Conservation (phyloP, 2,329 filamentous ascomycete genomes). For the Diaporthe destruens region DNA sequence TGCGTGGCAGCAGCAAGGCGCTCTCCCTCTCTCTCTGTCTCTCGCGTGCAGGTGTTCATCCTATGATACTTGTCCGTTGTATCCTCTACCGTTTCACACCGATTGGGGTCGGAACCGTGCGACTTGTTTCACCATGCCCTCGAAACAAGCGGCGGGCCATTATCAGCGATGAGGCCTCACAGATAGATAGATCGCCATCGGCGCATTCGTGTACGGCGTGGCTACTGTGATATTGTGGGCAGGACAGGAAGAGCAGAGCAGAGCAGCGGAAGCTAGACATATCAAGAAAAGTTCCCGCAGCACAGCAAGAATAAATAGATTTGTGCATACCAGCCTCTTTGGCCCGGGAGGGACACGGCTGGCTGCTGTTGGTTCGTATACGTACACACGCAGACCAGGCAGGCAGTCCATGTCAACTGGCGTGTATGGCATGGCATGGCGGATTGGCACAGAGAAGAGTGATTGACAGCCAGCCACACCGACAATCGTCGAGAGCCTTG, state of each 20-base stretch:
- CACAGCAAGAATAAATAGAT: neutral
- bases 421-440: neutral
- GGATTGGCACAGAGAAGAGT: neutral
- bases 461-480: constrained; percentile 32
- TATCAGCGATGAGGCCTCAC: constrained; percentile 35
- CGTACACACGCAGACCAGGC: neutral
- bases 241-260: neutral
- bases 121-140: constrained; percentile 21
- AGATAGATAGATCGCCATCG: neutral
- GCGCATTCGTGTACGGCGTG: neutral
- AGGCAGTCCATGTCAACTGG: no score
- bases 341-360: neutral
- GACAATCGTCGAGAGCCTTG: constrained; percentile 26
- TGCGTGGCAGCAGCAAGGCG: neutral
- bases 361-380: constrained; percentile 21
- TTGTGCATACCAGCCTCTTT: constrained; percentile 22
- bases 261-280: constrained; percentile 31
- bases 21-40: no score
- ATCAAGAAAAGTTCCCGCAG: constrained; percentile 39
- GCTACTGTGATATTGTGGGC: neutral
- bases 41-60: constrained; percentile 12
- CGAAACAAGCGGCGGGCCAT: constrained; percentile 29
- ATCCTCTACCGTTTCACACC: constrained; percentile 23
- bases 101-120: constrained; percentile 10
- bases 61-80: neutral